These are phyloP conservation scores for Hortaea werneckii DNA, from an alignment of 2,329 filamentous ascomycete genomes.

Conservation along the genomic window DNA sequence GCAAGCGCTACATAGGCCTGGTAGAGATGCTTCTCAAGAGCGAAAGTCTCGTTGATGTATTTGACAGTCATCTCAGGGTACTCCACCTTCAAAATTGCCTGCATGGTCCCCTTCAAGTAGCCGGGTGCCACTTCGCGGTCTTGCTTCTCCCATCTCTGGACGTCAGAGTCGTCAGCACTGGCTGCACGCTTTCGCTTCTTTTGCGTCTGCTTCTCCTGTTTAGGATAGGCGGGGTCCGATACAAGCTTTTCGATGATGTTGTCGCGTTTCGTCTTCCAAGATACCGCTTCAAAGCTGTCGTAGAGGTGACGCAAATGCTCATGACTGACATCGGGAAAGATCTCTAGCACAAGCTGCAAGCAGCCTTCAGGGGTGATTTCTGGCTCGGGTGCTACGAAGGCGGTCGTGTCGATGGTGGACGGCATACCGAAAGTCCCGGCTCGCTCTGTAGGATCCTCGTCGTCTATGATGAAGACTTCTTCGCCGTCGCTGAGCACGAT, in stretches of 20 bases:
- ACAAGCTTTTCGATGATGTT: slow-evolving; percentile 22
- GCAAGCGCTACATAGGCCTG: slow-evolving; percentile 28
- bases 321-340: slow-evolving; percentile 26
- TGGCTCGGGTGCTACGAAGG: neutral
- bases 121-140: slow-evolving; percentile 9
- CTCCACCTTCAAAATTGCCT: slow-evolving; percentile 30
- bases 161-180: slow-evolving; percentile 13
- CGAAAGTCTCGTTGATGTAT: slow-evolving; percentile 25
- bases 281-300: slow-evolving; percentile 4
- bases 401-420: neutral
- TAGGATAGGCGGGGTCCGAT: slow-evolving; percentile 17
- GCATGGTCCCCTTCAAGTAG: slow-evolving; percentile 11
- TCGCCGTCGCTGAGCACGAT: slow-evolving; percentile 12
- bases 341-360: slow-evolving; percentile 18
- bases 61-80: slow-evolving; percentile 29
- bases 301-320: slow-evolving; percentile 21
- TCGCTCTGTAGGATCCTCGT: slow-evolving; percentile 2
- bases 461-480: slow-evolving; percentile 18
- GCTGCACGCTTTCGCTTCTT: slow-evolving; percentile 18
- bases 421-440: neutral
- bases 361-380: slow-evolving; percentile 15
- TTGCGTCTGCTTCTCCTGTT: slow-evolving; percentile 18
- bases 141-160: slow-evolving; percentile 13
- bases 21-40: slow-evolving; percentile 26
- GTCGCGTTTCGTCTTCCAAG: slow-evolving; percentile 12